A percentile compares a stretch with the other conserved stretches of the same genome.
These are phyloP conservation scores for Lasiodiplodia gonubiensis DNA, from an alignment of 2,329 filamentous ascomycete species.

Conservation along the genomic window DNA sequence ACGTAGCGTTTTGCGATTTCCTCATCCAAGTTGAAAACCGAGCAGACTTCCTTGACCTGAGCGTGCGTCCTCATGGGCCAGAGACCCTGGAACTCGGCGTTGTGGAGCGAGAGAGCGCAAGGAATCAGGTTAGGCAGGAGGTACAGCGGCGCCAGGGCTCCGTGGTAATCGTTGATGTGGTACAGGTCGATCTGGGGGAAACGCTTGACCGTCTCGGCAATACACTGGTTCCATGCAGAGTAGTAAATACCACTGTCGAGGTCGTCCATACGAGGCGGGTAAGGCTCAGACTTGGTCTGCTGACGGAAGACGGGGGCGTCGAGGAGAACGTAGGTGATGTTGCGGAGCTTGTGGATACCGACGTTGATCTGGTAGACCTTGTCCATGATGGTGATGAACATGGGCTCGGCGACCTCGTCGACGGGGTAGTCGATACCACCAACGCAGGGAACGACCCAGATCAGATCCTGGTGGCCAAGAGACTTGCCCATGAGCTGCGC, in stretches of 20 bases:
- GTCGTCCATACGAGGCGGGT: constrained; percentile 72
- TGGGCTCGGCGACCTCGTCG: constrained; percentile 64
- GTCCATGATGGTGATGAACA: constrained; percentile 66
- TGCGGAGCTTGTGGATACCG: constrained; percentile 67
- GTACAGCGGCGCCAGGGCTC: constrained; percentile 67
- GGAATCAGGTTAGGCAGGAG: constrained; percentile 67
- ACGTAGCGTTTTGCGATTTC: constrained; percentile 66
- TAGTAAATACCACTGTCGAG: constrained; percentile 68
- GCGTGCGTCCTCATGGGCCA: constrained; percentile 62
- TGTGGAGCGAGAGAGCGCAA: constrained; percentile 68
- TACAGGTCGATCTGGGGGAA: constrained; percentile 65
- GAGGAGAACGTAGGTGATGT: constrained; percentile 72
- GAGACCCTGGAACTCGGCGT: constrained; percentile 71
- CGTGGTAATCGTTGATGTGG: constrained; percentile 70
- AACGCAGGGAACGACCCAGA: constrained; percentile 62
- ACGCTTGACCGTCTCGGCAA: constrained; percentile 66
- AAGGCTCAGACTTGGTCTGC: constrained; percentile 67
- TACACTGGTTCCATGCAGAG: constrained; percentile 73
- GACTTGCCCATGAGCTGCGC: constrained; percentile 72
- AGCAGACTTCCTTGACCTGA: constrained; percentile 63
- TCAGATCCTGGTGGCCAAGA: constrained; percentile 67
- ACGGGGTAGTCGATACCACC: constrained; percentile 67
- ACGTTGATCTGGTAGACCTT: constrained; percentile 66
- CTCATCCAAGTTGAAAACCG: constrained; percentile 66
- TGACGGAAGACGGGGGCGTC: constrained; percentile 71